phyloP scores from a whole-genome alignment of 2,329 filamentous ascomycete species.

The Magnaporthiopsis incrustans region DNA sequence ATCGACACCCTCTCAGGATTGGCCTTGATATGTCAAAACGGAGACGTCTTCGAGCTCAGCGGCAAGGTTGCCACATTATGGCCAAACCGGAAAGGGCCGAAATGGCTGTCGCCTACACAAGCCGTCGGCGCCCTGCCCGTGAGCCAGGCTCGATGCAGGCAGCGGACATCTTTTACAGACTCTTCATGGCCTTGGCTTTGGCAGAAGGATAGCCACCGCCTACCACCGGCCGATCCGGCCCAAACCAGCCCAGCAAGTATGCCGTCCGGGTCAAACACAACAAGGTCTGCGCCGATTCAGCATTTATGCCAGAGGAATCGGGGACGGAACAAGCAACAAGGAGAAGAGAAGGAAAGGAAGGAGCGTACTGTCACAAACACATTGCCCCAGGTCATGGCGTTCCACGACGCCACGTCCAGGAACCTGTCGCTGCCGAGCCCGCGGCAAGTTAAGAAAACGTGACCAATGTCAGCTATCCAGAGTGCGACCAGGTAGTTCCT shows the following conservation, averaged over 20 bases:
- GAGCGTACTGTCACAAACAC: conserved; percentile 53
- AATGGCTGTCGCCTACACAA: neutral
- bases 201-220: neutral
- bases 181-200: conserved; percentile 13
- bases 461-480: conserved; percentile 58
- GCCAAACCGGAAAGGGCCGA: neutral
- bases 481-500: conserved; percentile 59
- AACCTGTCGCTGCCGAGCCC: conserved; percentile 49
- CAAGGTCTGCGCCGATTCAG: conserved; percentile 30
- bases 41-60: neutral
- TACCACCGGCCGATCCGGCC: conserved; percentile 28
- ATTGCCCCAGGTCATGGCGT: conserved; percentile 66
- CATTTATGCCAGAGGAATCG: neutral
- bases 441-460: conserved; percentile 53
- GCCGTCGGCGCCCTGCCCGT: too few species aligned
- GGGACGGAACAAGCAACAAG: neutral
- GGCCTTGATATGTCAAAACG: neutral
- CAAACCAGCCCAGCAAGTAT: conserved; percentile 55
- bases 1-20: neutral
- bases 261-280: conserved; percentile 47
- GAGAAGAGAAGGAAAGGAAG: conserved; percentile 7
- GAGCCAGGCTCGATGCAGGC: neutral
- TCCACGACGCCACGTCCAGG: conserved; percentile 52
- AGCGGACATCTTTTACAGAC: conserved; percentile 9
- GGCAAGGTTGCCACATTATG: neutral